Evolutionary conservation across 2,329 filamentous ascomycete genomes (phyloP).

Genomic region (Monosporascus ibericus): DNA sequence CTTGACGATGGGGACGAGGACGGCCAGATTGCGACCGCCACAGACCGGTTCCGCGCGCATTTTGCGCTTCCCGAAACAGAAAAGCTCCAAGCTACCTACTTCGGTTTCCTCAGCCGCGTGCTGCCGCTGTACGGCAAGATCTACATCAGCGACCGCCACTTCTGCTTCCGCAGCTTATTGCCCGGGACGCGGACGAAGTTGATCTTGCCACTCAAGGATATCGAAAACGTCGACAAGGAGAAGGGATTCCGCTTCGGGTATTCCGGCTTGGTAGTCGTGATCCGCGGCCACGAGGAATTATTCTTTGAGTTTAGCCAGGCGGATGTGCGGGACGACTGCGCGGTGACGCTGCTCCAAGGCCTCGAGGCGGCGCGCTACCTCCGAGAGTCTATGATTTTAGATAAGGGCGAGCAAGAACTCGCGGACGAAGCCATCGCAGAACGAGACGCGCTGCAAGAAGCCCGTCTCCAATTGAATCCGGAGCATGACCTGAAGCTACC

Average conservation of each 20-base stretch:
- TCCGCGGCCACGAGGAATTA: constrained; percentile 87
- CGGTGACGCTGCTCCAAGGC: constrained; percentile 70
- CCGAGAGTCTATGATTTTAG: constrained; percentile 61
- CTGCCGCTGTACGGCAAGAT: constrained; percentile 93
- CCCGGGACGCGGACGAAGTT: constrained; percentile 88
- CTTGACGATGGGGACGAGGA: constrained; percentile 50
- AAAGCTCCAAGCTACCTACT: constrained; percentile 81
- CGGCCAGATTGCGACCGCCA: constrained; percentile 57
- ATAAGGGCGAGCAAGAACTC: constrained; percentile 61
- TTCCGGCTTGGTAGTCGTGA: constrained; percentile 84
- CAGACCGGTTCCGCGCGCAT: constrained; percentile 80
- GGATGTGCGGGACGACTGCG: constrained; percentile 82
- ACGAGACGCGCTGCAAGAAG: constrained; percentile 72
- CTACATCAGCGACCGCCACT: constrained; percentile 79
- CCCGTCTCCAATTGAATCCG: constrained; percentile 50
- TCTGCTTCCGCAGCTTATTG: constrained; percentile 89
- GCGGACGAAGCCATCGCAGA: constrained; percentile 74
- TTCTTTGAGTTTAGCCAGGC: constrained; percentile 87
- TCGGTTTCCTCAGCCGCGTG: constrained; percentile 84
- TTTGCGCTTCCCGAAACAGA: constrained; percentile 85
- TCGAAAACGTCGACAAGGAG: constrained; percentile 91
- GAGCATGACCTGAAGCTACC: constrained; percentile 47
- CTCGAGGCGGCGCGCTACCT: constrained; percentile 68
- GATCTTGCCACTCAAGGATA: constrained; percentile 82
- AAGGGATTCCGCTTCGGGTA: constrained; percentile 92